Conservation (phyloP, 106 monocot genomes). For the Amphibolis antarctica region DNA sequence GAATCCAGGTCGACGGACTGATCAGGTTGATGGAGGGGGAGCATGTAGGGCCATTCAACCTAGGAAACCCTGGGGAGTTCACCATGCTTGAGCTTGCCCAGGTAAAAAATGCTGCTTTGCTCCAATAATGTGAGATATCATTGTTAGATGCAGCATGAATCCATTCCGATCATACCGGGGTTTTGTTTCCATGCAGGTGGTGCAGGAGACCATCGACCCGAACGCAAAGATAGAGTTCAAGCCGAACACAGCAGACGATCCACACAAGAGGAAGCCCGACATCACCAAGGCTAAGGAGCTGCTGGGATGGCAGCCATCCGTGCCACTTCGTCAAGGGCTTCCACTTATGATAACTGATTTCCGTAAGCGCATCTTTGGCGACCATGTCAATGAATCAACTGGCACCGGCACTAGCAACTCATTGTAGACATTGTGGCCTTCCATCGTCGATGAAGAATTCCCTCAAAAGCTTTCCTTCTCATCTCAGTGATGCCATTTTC, state of each 20-base stretch:
- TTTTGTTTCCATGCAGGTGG: constrained; percentile 18
- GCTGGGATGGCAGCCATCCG: constrained; percentile 68
- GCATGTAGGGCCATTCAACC: constrained; percentile 82
- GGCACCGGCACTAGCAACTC: neutral
- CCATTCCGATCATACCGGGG: neutral
- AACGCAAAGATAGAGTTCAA: constrained; percentile 52
- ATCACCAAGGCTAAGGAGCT: constrained; percentile 61
- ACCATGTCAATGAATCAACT: neutral
- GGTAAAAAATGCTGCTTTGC: neutral
- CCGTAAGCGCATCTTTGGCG: constrained; percentile 29
- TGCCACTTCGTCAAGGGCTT: constrained; percentile 56
- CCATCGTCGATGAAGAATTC: too few species aligned
- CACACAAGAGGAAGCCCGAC: constrained; percentile 76
- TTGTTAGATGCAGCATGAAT: neutral
- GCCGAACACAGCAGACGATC: constrained; percentile 66
- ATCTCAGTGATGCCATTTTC: too few species aligned
- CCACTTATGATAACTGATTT: constrained; percentile 75
- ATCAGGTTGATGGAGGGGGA: constrained; percentile 83
- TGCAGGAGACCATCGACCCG: constrained; percentile 65
- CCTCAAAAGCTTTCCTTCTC: too few species aligned
- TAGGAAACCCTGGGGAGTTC: constrained; percentile 87
- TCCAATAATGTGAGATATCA: too few species aligned
- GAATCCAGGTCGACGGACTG: constrained; percentile 17
- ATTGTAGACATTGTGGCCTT: too few species aligned
- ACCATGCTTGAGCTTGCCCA: constrained; percentile 74